Base-by-base conservation (phyloP, 2,329 filamentous ascomycete species). In the Zymoseptoria crescenta region DNA sequence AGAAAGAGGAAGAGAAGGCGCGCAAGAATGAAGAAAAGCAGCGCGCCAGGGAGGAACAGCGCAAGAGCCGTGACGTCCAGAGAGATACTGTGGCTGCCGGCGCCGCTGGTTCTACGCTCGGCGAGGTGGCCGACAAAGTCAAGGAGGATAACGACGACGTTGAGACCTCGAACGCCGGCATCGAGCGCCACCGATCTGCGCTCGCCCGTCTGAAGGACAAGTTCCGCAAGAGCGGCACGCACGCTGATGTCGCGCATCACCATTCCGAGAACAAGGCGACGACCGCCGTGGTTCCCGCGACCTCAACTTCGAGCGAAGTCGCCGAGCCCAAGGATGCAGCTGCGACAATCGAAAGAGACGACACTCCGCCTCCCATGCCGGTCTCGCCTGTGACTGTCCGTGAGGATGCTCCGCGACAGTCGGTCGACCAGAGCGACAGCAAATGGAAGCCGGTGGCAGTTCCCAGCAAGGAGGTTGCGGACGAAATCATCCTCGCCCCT, bases 11-110 rank as follows among this genome's bases (percentile, higher is more conserved):
- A 2, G 77, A 77, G 55, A 79, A 80, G 67, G 75, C 77, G 1
- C 77, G 74, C 50, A 81, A 78, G 64, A 76, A 77, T 1, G 82
- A 83, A 63, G 79, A 84, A 62, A 84, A 81, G 67, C 77, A 69
- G 1, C 20, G 71, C 8, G 62, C 60, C n/a, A 73, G 81, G 61
- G 79, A 80, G 57, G 80, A 84, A 57, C 84, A 82, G 69, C 80
- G 78, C 24, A 83, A 69, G 65, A 71, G 69, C 52, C 60, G 65
- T 35, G 67, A 69, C 9, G 65, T 68, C 29, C 67, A 70, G 52
- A 64, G 62, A 56, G 66, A 69, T 8, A 62, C 59, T 5, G 62
- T 59, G 19, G 62, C 57, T 49, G 65, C 51, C 24, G 65, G 55
- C 52, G 58, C 59, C 54, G 6, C 45, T 57, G 49, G 49, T 19